Evolutionary conservation across 129 eudicot species (phyloP).

Genomic region (Solidago caesia): DNA sequence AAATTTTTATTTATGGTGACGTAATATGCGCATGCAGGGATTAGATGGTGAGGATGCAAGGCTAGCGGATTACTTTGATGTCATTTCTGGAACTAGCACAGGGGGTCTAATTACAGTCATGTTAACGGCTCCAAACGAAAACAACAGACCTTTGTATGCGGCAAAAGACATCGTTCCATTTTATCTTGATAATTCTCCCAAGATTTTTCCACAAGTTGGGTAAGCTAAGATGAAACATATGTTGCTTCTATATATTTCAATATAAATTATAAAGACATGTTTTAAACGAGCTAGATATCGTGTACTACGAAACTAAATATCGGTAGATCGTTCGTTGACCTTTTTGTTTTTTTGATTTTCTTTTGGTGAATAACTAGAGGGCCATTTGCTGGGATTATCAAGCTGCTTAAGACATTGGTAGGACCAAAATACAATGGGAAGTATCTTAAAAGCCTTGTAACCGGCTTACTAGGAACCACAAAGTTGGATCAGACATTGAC

Average conservation of each 20-base stretch:
- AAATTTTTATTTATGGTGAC: not conserved
- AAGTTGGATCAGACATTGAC: conserved; percentile 50
- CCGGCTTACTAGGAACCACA: conserved; percentile 18
- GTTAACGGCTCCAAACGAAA: conserved; percentile 47
- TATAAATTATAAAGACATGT: too few species aligned
- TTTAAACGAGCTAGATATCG: too few species aligned
- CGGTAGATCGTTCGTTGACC: not conserved
- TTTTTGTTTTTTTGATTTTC: not conserved
- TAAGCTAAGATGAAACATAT: conserved; percentile 5
- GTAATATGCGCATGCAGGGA: conserved; percentile 25
- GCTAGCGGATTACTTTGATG: conserved; percentile 35
- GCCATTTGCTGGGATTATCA: conserved; percentile 31
- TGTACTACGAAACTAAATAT: not conserved
- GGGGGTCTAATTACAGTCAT: conserved; percentile 57
- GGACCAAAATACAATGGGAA: conserved; percentile 52
- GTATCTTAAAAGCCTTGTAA: conserved; percentile 32
- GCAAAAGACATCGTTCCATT: conserved; percentile 53
- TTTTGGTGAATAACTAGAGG: conserved; percentile 31
- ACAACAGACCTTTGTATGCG: conserved; percentile 48
- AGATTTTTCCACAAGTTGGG: conserved; percentile 52
- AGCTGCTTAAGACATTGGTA: conserved; percentile 15
- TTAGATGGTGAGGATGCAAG: conserved; percentile 49
- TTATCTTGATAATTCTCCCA: conserved; percentile 41
- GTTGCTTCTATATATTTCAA: too few species aligned
- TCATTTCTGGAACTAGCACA: conserved; percentile 59